Conservation (phyloP, 176 grass and related monocot genomes). For the Triticum turgidum region DNA sequence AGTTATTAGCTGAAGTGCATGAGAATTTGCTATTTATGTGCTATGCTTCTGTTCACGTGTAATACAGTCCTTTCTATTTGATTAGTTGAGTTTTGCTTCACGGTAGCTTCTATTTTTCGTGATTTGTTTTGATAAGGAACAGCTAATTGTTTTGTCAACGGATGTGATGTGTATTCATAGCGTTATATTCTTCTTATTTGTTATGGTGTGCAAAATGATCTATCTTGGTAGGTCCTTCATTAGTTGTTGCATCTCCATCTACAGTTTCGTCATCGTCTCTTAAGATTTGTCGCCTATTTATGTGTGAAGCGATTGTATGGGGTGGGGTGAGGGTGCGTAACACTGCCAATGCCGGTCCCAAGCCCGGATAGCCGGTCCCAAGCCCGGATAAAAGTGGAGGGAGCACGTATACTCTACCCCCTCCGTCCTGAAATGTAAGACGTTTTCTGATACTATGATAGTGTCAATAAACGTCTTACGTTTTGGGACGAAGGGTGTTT, state of each 20-base stretch:
- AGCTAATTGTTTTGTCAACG: neutral
- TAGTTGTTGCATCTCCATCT: neutral
- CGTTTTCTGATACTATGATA: too few relatives aligned
- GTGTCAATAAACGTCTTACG: too few relatives aligned
- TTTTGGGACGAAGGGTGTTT: too few relatives aligned
- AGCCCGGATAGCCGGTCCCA: conserved; percentile 50
- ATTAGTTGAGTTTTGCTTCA: neutral
- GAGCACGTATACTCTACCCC: neutral
- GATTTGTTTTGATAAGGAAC: neutral
- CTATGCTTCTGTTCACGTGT: too few relatives aligned
- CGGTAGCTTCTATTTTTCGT: neutral
- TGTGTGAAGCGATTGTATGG: neutral
- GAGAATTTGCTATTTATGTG: too few relatives aligned
- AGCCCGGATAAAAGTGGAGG: conserved; percentile 30
- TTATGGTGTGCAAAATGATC: neutral
- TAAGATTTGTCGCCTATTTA: neutral
- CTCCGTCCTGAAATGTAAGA: too few relatives aligned
- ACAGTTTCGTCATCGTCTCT: neutral
- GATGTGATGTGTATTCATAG: neutral
- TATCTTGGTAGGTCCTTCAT: neutral
- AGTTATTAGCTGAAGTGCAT: too few relatives aligned
- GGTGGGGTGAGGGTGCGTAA: conserved; percentile 29
- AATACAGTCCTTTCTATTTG: too few relatives aligned
- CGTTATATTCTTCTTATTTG: neutral
- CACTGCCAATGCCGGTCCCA: conserved; percentile 52